Conservation (phyloP, 2,329 filamentous ascomycete genomes). For the Iodosphaeria phyllophila region DNA sequence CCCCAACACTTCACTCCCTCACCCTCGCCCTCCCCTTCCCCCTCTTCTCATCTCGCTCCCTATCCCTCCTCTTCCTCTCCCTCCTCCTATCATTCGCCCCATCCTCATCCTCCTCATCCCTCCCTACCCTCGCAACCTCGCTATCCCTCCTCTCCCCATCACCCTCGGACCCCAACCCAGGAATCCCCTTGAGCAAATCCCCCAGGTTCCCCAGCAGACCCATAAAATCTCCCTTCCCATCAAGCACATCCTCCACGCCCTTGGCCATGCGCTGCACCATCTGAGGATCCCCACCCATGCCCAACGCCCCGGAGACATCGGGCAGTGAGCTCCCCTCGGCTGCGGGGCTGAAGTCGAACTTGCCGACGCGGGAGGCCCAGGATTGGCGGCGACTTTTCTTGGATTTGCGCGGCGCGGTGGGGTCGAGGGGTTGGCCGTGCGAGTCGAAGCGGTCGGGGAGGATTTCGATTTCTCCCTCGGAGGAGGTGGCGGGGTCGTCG, state of each 20-base stretch:
- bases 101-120: no score
- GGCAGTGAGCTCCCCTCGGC: conserved; percentile 1
- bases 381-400: conserved; percentile 1
- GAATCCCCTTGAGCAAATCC: not conserved
- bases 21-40: no score
- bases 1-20: no score
- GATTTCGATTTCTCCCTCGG: conserved; percentile 10
- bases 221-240: conserved; percentile 3
- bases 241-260: conserved; percentile 3
- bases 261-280: conserved; percentile 3
- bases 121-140: no score
- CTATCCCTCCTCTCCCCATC: not conserved
- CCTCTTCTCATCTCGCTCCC: no score
- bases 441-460: conserved; percentile 14
- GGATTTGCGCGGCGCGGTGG: conserved; percentile 1
- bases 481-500: conserved; percentile 3
- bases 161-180: not conserved
- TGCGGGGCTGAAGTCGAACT: conserved; percentile 8
- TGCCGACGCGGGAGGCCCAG: conserved; percentile 5
- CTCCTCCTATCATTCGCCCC: no score
- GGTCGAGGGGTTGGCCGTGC: conserved; percentile 8
- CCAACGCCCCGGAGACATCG: conserved; percentile 3
- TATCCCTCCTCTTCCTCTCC: no score
- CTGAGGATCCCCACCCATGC: conserved; percentile 4
- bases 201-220: conserved; percentile 3